Percentiles rank a stretch among this genome's conserved stretches.
These are phyloP conservation scores for Penicillium salamii DNA, from an alignment of 495 filamentous ascomycete species.

Conservation along the genomic window DNA sequence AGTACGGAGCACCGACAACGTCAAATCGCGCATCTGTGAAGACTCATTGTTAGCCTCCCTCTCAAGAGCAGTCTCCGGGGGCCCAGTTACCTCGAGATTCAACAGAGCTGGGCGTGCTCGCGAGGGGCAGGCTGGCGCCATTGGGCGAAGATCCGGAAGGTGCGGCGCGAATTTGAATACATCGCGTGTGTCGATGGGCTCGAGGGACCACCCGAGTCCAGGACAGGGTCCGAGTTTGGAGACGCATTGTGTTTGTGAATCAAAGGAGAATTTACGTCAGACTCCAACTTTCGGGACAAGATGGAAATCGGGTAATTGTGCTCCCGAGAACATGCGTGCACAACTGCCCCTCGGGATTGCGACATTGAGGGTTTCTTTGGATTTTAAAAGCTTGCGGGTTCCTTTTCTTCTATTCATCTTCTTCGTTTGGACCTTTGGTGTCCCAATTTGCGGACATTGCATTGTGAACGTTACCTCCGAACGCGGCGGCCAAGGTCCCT, in stretches of 20 bases:
- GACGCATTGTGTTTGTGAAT: constrained; percentile 29
- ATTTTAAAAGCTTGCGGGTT: not conserved
- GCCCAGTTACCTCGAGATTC: constrained; percentile 37
- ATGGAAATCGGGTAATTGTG: constrained; percentile 27
- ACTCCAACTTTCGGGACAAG: constrained; percentile 11
- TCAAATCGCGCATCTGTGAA: constrained; percentile 85
- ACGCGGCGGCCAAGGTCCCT: constrained; percentile 32
- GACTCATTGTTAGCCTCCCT: not conserved
- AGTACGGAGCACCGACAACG: constrained; percentile 83
- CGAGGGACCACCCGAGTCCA: constrained; percentile 36
- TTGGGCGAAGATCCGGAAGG: constrained; percentile 36
- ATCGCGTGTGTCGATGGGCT: constrained; percentile 33
- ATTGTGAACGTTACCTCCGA: constrained; percentile 32
- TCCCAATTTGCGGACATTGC: not conserved
- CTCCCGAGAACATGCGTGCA: constrained; percentile 20
- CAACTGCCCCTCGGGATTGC: constrained; percentile 21
- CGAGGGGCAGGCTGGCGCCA: constrained; percentile 39
- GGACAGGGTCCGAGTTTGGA: constrained; percentile 39
- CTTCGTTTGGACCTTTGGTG: not conserved
- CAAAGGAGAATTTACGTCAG: constrained; percentile 34
- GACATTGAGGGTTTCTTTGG: constrained; percentile 7
- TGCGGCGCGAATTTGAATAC: constrained; percentile 44
- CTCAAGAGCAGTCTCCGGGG: not conserved
- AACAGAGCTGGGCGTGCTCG: constrained; percentile 36
- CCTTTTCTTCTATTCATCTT: not conserved